These are phyloP conservation scores for Bidens hawaiensis DNA, from an alignment of 140 eudicot genomes.

Conservation along the genomic window DNA sequence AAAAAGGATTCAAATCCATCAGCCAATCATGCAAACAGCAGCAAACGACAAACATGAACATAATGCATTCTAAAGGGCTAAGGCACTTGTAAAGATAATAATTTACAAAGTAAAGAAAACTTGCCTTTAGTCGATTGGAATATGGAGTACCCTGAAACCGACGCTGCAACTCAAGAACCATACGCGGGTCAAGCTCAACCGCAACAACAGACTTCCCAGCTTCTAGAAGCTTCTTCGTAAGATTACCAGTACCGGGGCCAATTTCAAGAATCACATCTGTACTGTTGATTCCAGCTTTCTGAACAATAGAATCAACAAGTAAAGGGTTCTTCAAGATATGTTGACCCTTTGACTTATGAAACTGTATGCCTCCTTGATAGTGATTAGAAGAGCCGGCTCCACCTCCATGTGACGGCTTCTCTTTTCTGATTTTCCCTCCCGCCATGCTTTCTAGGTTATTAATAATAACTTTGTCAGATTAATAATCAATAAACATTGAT, in stretches of 20 bases:
- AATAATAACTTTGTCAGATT: background rate
- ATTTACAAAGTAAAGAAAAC: background rate
- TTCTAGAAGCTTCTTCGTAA: constrained; percentile 93
- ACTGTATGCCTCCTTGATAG: constrained; percentile 86
- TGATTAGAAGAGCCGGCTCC: constrained; percentile 41
- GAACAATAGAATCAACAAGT: constrained; percentile 65
- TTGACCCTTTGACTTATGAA: constrained; percentile 93
- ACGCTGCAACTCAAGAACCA: constrained; percentile 93
- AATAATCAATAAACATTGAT: background rate
- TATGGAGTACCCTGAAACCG: constrained; percentile 84
- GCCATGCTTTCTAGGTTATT: constrained; percentile 42
- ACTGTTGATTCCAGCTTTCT: constrained; percentile 80
- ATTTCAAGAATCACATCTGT: constrained; percentile 87
- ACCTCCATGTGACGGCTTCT: constrained; percentile 45
- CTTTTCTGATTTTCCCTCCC: constrained; percentile 82
- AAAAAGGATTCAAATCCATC: background rate
- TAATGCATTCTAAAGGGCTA: background rate
- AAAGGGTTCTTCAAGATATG: constrained; percentile 84
- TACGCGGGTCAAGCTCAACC: constrained; percentile 92
- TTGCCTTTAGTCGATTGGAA: constrained; percentile 60
- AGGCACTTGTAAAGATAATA: background rate
- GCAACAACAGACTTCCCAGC: constrained; percentile 85
- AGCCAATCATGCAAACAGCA: background rate
- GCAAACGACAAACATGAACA: background rate
- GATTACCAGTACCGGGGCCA: constrained; percentile 99